Conservation (phyloP, 2,329 filamentous ascomycete species). For the Diaporthe helianthi region DNA sequence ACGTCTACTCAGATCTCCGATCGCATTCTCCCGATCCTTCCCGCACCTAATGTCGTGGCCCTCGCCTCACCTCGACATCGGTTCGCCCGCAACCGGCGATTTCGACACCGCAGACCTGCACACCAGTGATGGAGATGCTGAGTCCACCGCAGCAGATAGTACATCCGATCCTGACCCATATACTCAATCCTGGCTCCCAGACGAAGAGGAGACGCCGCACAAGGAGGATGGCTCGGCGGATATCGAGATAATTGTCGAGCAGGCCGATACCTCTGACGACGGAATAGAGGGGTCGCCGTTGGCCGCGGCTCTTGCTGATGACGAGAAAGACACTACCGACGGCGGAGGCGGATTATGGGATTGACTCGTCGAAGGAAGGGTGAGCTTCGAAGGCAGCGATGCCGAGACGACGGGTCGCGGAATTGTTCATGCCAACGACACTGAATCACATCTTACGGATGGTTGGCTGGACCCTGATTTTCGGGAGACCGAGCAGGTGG, state of each 20-base stretch:
- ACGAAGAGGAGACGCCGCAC: neutral
- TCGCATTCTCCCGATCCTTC: slow-evolving; percentile 19
- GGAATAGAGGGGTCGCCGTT: slow-evolving; percentile 4
- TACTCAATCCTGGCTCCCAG: slow-evolving; percentile 9
- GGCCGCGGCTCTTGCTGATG: slow-evolving; percentile 31
- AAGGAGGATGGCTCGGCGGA: slow-evolving; percentile 9
- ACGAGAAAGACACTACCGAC: slow-evolving; percentile 31
- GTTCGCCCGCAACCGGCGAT: slow-evolving; percentile 34
- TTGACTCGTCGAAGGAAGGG: slow-evolving; percentile 32
- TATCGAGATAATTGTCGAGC: slow-evolving; percentile 3
- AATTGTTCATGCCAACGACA: neutral
- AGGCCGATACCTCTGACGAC: slow-evolving; percentile 5
- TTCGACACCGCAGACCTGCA: slow-evolving; percentile 30
- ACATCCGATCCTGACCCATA: slow-evolving; percentile 33
- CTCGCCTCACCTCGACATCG: slow-evolving; percentile 27
- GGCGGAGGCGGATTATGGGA: slow-evolving; percentile 31
- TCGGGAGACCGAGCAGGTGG: neutral
- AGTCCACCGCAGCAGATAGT: slow-evolving; percentile 33
- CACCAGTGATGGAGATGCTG: slow-evolving; percentile 33
- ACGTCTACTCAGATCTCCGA: slow-evolving; percentile 12
- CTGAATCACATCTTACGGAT: neutral
- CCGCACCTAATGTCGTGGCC: slow-evolving; percentile 23
- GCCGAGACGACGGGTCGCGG: slow-evolving; percentile 29
- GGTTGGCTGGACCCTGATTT: slow-evolving; percentile 2
- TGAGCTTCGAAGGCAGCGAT: slow-evolving; percentile 31